Conservation (phyloP, 2,329 filamentous ascomycete species). For the Trichocomaceae sp. region DNA sequence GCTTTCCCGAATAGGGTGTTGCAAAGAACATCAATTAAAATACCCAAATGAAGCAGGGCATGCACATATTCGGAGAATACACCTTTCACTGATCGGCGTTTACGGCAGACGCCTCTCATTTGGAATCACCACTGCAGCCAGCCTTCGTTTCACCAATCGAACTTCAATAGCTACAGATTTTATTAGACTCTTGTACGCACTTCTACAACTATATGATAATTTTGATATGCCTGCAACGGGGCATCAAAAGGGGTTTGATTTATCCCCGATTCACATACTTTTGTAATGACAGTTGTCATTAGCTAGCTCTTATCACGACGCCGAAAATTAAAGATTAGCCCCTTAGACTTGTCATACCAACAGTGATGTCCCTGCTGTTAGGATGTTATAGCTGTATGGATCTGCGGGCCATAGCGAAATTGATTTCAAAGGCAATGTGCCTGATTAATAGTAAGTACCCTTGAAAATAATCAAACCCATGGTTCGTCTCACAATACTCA, state of each 20-base stretch:
- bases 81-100: neutral
- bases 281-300: neutral
- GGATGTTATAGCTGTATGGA: neutral
- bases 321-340: neutral
- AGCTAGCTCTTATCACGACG: neutral
- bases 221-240: neutral
- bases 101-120: neutral
- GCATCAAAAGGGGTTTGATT: neutral
- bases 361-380: neutral
- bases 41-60: neutral
- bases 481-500: neutral
- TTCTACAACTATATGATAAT: too few relatives aligned
- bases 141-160: neutral
- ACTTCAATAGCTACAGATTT: too few relatives aligned
- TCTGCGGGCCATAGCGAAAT: neutral
- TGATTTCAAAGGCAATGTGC: neutral
- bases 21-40: neutral
- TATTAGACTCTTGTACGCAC: too few relatives aligned
- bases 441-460: neutral
- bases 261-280: neutral
- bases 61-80: neutral
- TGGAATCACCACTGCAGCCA: neutral
- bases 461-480: neutral
- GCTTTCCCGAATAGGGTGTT: neutral
- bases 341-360: conserved; percentile 2